A percentile compares a stretch with the other conserved stretches of the same genome.
phyloP scores from a whole-genome alignment of 2,329 filamentous ascomycete species.

The Fusarium torulosum region DNA sequence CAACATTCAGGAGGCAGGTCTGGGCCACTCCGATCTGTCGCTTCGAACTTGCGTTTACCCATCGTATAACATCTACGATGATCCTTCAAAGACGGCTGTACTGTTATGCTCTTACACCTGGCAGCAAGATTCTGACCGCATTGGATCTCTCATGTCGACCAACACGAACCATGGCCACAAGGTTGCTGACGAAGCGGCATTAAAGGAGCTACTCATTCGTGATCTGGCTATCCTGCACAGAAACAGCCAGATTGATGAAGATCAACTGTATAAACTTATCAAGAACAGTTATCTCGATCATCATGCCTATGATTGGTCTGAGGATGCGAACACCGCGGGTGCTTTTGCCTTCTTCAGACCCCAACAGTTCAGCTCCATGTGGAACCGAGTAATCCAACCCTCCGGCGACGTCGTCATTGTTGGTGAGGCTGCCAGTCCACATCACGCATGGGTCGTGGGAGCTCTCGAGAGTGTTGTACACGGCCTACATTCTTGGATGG shows the following conservation, averaged over 20 bases:
- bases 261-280: slow-evolving; percentile 2
- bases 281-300: slow-evolving; percentile 12
- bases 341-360: slow-evolving; percentile 32
- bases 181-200: slow-evolving; percentile 2
- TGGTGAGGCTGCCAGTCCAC: slow-evolving; percentile 19
- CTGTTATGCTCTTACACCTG: slow-evolving; percentile 42
- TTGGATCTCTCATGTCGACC: slow-evolving; percentile 30
- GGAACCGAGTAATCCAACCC: slow-evolving; percentile 18
- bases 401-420: slow-evolving; percentile 27
- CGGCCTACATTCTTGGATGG: slow-evolving; percentile 15
- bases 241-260: background rate
- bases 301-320: slow-evolving; percentile 8
- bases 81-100: slow-evolving; percentile 21
- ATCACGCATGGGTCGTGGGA: slow-evolving; percentile 17
- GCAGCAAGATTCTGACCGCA: slow-evolving; percentile 40
- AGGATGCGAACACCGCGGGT: slow-evolving; percentile 13
- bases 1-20: slow-evolving; percentile 24
- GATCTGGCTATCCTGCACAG: slow-evolving; percentile 11
- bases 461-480: slow-evolving; percentile 17
- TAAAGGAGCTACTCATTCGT: slow-evolving; percentile 5
- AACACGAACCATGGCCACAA: background rate
- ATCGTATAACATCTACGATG: slow-evolving; percentile 45
- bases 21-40: slow-evolving; percentile 46
- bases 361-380: slow-evolving; percentile 24
- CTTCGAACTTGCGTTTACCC: slow-evolving; percentile 52